These are phyloP conservation scores for Dichotomopilus funicola DNA, from an alignment of 2,329 filamentous ascomycete species.

Conservation along the genomic window DNA sequence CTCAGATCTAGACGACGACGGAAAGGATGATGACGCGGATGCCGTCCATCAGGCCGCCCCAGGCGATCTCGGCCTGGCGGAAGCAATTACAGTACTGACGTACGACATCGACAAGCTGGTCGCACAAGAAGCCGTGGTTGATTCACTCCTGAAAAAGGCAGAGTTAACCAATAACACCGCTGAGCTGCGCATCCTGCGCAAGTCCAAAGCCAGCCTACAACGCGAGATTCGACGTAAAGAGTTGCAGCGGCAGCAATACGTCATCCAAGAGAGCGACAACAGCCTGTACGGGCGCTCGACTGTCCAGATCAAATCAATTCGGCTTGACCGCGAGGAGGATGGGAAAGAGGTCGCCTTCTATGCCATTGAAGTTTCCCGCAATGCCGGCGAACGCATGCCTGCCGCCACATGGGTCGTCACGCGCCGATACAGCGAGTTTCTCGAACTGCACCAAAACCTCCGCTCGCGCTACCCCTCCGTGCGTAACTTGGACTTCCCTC, in stretches of 20 bases:
- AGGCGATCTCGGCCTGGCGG: constrained; percentile 84
- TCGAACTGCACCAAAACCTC: constrained; percentile 86
- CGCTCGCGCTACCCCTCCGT: constrained; percentile 81
- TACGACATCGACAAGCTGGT: constrained; percentile 84
- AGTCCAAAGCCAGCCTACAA: constrained; percentile 88
- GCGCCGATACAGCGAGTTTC: constrained; percentile 94
- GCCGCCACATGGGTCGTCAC: constrained; percentile 91
- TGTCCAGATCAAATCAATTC: constrained; percentile 84
- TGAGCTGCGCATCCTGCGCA: constrained; percentile 83
- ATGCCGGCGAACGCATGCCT: constrained; percentile 91
- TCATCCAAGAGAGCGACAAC: constrained; percentile 96
- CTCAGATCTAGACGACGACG: constrained; percentile 59
- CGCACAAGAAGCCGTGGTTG: constrained; percentile 83
- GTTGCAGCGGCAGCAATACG: constrained; percentile 92
- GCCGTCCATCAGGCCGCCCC: constrained; percentile 91
- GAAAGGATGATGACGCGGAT: constrained; percentile 60
- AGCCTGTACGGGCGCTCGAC: constrained; percentile 88
- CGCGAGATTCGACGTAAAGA: constrained; percentile 91
- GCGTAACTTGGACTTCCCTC: constrained; percentile 82
- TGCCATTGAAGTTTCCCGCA: constrained; percentile 81
- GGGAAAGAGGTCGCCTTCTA: constrained; percentile 92
- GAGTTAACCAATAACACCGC: constrained; percentile 96
- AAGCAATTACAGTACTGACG: constrained; percentile 83
- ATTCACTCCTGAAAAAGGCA: constrained; percentile 86
- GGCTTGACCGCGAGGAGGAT: constrained; percentile 86